phyloP scores from a whole-genome alignment of 2,329 filamentous ascomycete species.

The Sphaerulina vaccinii region DNA sequence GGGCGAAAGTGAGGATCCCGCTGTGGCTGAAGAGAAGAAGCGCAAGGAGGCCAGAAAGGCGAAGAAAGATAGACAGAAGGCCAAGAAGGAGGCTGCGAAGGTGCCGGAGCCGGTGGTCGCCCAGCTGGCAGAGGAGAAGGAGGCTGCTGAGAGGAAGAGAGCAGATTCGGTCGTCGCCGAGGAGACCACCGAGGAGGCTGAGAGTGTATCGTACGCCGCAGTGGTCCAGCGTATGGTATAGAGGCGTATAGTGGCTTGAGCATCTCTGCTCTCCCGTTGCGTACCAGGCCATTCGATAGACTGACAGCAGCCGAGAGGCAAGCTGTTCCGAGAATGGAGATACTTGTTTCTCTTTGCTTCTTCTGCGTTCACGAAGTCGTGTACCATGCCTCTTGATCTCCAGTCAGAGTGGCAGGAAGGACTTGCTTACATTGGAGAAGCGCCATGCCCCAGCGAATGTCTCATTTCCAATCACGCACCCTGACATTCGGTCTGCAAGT shows the following conservation, averaged over 20 bases:
- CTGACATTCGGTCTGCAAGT: no score
- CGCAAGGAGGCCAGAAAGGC: neutral
- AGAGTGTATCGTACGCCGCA: no score
- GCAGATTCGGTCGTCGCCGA: no score
- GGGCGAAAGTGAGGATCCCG: neutral
- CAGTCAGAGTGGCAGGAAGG: neutral
- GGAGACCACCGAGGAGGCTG: neutral
- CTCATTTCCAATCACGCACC: no score
- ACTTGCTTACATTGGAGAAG: neutral
- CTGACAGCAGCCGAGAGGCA: neutral
- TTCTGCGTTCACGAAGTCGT: neutral
- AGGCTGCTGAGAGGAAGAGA: no score
- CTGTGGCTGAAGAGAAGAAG: constrained; percentile 1
- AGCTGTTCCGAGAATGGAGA: neutral
- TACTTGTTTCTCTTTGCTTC: neutral
- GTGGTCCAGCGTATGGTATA: no score
- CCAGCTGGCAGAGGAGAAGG: no score
- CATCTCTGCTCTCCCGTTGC: neutral
- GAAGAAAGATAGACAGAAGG: neutral
- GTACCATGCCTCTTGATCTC: neutral
- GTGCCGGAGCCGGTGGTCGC: neutral
- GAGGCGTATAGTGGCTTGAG: neutral
- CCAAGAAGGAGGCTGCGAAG: neutral
- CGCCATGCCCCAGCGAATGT: neutral
- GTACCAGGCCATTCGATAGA: neutral